Percentiles rank a stretch among this genome's conserved stretches.
Conservation (phyloP, 306 rosid species). For the Trifolium pratense region DNA sequence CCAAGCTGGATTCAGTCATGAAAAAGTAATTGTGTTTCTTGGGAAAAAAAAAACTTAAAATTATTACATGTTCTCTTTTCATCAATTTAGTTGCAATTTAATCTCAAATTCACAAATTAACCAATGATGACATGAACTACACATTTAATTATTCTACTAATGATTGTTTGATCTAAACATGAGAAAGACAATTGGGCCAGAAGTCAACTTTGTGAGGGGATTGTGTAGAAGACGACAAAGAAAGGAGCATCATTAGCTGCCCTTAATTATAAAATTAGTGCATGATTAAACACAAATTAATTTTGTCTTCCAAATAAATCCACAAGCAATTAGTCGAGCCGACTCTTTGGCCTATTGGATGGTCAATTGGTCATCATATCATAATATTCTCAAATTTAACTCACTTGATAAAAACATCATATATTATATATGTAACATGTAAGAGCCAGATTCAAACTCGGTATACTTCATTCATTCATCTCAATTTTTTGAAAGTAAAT, state of each 20-base stretch:
- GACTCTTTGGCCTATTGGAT: background rate
- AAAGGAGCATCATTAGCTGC: background rate
- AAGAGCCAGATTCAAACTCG: too few species aligned
- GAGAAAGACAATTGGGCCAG: background rate
- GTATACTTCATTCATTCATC: too few species aligned
- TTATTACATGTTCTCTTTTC: too few species aligned
- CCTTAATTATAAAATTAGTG: constrained; percentile 12
- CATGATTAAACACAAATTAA: background rate
- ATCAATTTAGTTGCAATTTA: background rate
- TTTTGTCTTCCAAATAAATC: background rate
- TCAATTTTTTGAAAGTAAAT: too few species aligned
- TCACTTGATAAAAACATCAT: too few species aligned
- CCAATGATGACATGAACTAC: background rate
- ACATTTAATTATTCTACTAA: background rate
- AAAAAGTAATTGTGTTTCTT: too few species aligned
- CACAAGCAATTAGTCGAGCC: background rate
- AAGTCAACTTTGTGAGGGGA: background rate
- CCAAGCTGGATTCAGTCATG: too few species aligned
- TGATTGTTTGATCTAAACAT: background rate
- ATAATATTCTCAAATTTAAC: too few species aligned
- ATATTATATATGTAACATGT: too few species aligned
- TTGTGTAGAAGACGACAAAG: background rate
- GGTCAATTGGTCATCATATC: too few species aligned
- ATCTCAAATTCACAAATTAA: background rate
- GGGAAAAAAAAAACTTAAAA: too few species aligned